These are phyloP conservation scores for Leccinum arenicola DNA, from an alignment of 768 basidiomycete genomes.

Conservation along the genomic window DNA sequence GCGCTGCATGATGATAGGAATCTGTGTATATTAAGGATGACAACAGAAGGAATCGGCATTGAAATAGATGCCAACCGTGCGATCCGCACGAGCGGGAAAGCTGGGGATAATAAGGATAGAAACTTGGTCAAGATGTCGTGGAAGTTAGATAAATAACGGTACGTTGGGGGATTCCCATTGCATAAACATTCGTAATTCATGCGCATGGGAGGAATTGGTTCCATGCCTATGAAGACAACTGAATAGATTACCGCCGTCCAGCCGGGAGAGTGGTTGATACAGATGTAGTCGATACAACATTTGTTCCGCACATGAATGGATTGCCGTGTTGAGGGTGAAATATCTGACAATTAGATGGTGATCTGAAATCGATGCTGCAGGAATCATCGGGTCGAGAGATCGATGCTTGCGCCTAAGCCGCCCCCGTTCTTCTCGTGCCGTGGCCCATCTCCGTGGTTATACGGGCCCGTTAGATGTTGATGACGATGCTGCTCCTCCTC, in stretches of 20 bases:
- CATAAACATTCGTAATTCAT: slow-evolving; percentile 28
- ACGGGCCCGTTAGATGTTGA: slow-evolving; percentile 16
- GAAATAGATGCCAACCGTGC: slow-evolving; percentile 6
- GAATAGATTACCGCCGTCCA: slow-evolving; percentile 31
- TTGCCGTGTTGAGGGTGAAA: slow-evolving; percentile 16
- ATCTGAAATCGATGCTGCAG: slow-evolving; percentile 1
- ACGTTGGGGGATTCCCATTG: slow-evolving; percentile 12
- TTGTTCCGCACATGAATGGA: slow-evolving; percentile 26
- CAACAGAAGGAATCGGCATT: slow-evolving; percentile 5
- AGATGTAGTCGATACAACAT: slow-evolving; percentile 35
- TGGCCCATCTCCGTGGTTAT: slow-evolving; percentile 21
- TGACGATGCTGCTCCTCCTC: slow-evolving; percentile 64
- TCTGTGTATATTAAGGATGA: not conserved
- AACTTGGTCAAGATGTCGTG: slow-evolving; percentile 12
- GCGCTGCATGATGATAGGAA: slow-evolving; percentile 2
- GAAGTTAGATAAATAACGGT: slow-evolving; percentile 20
- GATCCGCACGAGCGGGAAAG: slow-evolving; percentile 17
- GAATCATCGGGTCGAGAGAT: slow-evolving; percentile 28
- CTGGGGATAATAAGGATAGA: slow-evolving; percentile 30
- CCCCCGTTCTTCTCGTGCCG: slow-evolving; percentile 26
- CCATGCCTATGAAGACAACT: slow-evolving; percentile 30
- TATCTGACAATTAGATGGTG: slow-evolving; percentile 16
- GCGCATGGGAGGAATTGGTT: slow-evolving; percentile 16
- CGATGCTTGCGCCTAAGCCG: slow-evolving; percentile 30
- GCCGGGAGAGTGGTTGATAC: slow-evolving; percentile 32